A percentile compares a stretch with the other conserved stretches of the same genome.
These are phyloP conservation scores for Bassia scoparia DNA, from an alignment of 148 eudicot species.

Conservation along the genomic window DNA sequence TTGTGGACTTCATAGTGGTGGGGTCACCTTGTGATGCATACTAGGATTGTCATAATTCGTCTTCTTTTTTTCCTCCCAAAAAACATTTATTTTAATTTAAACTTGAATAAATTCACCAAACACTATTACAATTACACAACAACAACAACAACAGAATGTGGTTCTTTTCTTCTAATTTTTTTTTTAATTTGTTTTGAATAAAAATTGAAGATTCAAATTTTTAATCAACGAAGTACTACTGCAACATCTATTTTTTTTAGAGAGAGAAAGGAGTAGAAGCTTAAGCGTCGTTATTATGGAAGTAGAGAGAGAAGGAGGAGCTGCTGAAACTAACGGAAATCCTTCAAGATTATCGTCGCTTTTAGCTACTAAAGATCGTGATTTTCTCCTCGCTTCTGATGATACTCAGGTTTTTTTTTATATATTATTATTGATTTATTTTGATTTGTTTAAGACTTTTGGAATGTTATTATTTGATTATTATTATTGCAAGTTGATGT, in stretches of 20 bases:
- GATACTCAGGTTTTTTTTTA: slow-evolving; percentile 47
- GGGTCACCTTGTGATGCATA: slow-evolving; percentile 13
- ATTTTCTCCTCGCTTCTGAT: slow-evolving; percentile 52
- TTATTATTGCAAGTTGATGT: no score
- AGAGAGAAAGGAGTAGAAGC: neutral
- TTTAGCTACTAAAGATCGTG: slow-evolving; percentile 53
- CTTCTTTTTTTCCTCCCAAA: no score
- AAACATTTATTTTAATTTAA: no score
- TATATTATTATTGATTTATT: neutral
- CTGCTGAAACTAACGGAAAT: neutral
- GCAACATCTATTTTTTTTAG: no score
- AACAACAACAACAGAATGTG: slow-evolving; percentile 6
- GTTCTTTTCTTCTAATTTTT: neutral
- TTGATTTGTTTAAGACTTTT: neutral
- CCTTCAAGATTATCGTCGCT: slow-evolving; percentile 36
- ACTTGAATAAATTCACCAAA: neutral
- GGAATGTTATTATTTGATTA: neutral
- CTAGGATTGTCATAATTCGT: slow-evolving; percentile 9
- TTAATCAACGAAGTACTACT: neutral
- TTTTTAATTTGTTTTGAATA: neutral
- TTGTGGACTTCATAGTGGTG: slow-evolving; percentile 6
- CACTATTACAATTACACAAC: no score
- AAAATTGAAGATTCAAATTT: neutral
- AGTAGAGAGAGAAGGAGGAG: slow-evolving; percentile 23
- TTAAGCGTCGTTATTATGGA: neutral